These are phyloP conservation scores for Fusarium mundagurra DNA, from an alignment of 2,329 filamentous ascomycete genomes.

Conservation along the genomic window DNA sequence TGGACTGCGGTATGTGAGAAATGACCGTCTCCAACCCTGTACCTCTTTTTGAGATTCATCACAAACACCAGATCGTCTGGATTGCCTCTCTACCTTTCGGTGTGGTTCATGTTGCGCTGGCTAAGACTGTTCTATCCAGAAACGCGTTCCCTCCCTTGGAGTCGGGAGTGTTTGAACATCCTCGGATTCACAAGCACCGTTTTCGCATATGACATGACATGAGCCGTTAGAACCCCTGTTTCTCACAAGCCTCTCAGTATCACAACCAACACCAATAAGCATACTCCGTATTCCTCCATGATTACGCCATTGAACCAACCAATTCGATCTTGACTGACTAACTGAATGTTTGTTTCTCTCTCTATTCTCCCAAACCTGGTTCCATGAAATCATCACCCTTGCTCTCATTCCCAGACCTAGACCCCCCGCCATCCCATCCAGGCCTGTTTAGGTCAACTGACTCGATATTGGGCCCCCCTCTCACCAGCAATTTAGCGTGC, in stretches of 20 bases:
- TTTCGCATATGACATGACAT: slow-evolving; percentile 15
- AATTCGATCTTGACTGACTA: background rate
- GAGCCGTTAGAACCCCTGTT: slow-evolving; percentile 10
- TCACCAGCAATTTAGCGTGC: slow-evolving; percentile 26
- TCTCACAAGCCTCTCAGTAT: background rate
- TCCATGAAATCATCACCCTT: slow-evolving; percentile 3
- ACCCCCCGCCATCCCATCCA: slow-evolving; percentile 14
- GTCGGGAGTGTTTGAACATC: background rate
- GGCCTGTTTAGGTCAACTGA: slow-evolving; percentile 37
- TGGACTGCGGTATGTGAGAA: slow-evolving; percentile 9
- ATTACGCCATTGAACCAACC: slow-evolving; percentile 3
- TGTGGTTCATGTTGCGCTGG: background rate
- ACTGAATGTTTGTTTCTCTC: slow-evolving; percentile 2
- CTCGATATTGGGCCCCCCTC: slow-evolving; percentile 31
- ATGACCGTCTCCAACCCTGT: slow-evolving; percentile 13
- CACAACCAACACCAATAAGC: slow-evolving; percentile 14
- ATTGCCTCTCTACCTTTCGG: background rate
- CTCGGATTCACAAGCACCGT: slow-evolving; percentile 23
- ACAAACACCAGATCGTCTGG: slow-evolving; percentile 14
- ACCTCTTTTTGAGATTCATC: slow-evolving; percentile 13
- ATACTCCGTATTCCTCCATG: background rate
- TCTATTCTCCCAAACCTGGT: slow-evolving; percentile 9
- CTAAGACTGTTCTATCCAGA: slow-evolving; percentile 3
- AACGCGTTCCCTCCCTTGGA: slow-evolving; percentile 2
- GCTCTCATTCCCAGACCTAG: slow-evolving; percentile 5